Conservation (phyloP, 306 rosid genomes). For the Castanea mollissima region DNA sequence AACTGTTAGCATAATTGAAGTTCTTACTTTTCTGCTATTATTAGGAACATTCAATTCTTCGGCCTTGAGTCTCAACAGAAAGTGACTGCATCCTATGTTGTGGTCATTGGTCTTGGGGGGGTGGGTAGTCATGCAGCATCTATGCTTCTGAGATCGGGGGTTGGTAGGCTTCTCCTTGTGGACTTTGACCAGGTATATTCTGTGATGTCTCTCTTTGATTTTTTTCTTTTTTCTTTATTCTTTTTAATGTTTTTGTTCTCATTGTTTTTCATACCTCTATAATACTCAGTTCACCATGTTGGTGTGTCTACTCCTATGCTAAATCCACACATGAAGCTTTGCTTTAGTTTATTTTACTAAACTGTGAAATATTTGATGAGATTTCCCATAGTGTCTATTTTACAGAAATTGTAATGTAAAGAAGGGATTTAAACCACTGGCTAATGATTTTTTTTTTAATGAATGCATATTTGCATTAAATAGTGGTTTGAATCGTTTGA, state of each 20-base stretch:
- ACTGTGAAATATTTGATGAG: neutral
- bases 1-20: neutral
- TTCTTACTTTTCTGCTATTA: slow-evolving; percentile 13
- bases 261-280: neutral
- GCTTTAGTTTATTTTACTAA: neutral
- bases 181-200: slow-evolving; percentile 93
- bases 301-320: neutral
- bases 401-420: neutral
- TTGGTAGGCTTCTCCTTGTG: slow-evolving; percentile 93
- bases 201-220: slow-evolving; percentile 5
- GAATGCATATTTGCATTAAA: neutral
- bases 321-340: slow-evolving; percentile 1
- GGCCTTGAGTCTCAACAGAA: slow-evolving; percentile 75
- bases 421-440: slow-evolving; percentile 14
- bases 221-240: neutral
- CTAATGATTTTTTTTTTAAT: neutral
- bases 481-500: neutral
- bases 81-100: slow-evolving; percentile 83
- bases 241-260: slow-evolving; percentile 7
- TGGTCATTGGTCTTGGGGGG: slow-evolving; percentile 98
- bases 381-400: neutral
- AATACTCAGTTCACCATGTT: neutral
- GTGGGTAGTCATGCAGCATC: slow-evolving; percentile 96
- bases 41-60: slow-evolving; percentile 90
- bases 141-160: slow-evolving; percentile 90